These are phyloP conservation scores for Blastobotrys buckinghamii DNA, from an alignment of 1,139 yeast species.

Conservation along the genomic window DNA sequence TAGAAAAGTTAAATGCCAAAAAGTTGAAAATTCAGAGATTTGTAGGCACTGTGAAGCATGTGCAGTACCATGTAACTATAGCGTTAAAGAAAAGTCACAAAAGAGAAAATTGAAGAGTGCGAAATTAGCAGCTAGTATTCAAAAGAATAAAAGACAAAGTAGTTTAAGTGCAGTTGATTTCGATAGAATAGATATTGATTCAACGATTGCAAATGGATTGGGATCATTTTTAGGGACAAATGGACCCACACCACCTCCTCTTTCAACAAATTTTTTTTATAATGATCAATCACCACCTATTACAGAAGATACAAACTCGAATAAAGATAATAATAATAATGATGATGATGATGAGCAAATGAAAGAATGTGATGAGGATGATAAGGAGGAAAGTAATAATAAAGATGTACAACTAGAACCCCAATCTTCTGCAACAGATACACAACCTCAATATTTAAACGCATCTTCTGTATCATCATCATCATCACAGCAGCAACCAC, in stretches of 20 bases:
- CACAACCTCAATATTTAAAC: no score
- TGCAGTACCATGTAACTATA: constrained; percentile 19
- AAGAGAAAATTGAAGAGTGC: constrained; percentile 20
- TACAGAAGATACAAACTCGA: no score
- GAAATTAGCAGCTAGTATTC: constrained; percentile 16
- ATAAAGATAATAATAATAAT: no score
- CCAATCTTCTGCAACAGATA: background rate
- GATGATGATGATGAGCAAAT: no score
- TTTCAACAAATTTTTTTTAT: background rate
- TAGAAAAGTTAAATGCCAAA: constrained; percentile 21
- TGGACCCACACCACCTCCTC: background rate
- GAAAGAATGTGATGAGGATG: no score
- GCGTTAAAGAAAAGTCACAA: constrained; percentile 17
- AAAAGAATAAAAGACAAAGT: background rate
- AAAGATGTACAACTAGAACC: no score
- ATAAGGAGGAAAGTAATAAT: no score
- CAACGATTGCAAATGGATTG: background rate
- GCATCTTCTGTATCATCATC: background rate
- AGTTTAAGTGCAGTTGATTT: background rate
- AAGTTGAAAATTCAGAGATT: constrained; percentile 9
- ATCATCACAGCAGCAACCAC: background rate
- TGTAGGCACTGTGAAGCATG: constrained; percentile 22
- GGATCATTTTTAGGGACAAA: constrained; percentile 2
- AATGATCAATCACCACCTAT: background rate
- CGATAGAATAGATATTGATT: background rate